phyloP scores from a whole-genome alignment of 805 yeast species.

The Trichomonascus vanleenenianus region DNA sequence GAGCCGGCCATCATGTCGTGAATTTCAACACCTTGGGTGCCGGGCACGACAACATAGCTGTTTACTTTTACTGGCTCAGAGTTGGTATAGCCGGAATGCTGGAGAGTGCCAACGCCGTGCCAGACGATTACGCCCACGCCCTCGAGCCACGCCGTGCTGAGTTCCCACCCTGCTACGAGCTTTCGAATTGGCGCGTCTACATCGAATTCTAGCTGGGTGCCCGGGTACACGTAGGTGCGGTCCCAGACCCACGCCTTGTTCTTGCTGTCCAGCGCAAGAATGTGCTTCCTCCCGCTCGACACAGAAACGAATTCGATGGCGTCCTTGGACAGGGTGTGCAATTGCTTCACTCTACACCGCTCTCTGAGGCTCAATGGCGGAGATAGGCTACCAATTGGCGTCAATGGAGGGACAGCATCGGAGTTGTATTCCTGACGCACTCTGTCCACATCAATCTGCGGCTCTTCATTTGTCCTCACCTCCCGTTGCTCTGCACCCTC shows the following conservation, averaged over 20 bases:
- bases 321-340: neutral
- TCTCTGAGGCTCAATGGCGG: conserved; percentile 3
- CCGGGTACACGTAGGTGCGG: conserved; percentile 16
- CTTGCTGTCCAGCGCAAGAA: conserved; percentile 47
- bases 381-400: conserved; percentile 2
- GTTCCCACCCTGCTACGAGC: conserved; percentile 62
- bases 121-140: conserved; percentile 53
- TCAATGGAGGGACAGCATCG: neutral
- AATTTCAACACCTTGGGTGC: conserved; percentile 20
- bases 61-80: conserved; percentile 1
- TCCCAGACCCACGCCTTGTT: conserved; percentile 60
- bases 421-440: neutral
- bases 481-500: neutral
- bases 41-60: conserved; percentile 11
- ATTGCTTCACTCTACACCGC: conserved; percentile 3
- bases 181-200: conserved; percentile 16
- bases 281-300: conserved; percentile 58
- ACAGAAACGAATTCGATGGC: conserved; percentile 36
- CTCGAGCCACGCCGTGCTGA: conserved; percentile 42
- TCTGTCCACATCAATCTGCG: neutral
- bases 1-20: conserved; percentile 51
- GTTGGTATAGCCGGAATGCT: conserved; percentile 19
- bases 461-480: neutral
- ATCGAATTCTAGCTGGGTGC: conserved; percentile 8
- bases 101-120: conserved; percentile 34